These are phyloP conservation scores for Myochromella boudieri DNA, from an alignment of 768 basidiomycete species.

Conservation along the genomic window DNA sequence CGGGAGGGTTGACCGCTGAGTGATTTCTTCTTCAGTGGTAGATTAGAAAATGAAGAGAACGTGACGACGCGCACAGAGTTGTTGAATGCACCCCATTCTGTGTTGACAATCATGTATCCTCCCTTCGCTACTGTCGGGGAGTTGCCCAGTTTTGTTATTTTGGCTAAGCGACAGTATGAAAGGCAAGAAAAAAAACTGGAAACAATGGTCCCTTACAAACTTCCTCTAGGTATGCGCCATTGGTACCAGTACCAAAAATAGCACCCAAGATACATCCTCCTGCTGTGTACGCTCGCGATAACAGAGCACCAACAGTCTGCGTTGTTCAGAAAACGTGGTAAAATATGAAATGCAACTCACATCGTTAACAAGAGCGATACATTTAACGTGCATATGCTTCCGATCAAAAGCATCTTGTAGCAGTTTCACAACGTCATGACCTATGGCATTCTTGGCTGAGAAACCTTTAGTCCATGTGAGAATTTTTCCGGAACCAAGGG, in stretches of 20 bases:
- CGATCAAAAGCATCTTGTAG: conserved; percentile 91
- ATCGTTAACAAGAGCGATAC: conserved; percentile 92
- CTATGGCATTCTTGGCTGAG: conserved; percentile 85
- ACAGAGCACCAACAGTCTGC: conserved; percentile 92
- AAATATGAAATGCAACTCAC: conserved; percentile 40
- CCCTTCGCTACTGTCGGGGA: conserved; percentile 56
- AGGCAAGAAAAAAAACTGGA: not conserved
- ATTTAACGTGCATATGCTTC: conserved; percentile 90
- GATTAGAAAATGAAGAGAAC: not conserved
- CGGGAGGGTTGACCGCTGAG: conserved; percentile 77
- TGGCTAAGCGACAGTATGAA: conserved; percentile 35
- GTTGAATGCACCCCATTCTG: conserved; percentile 98
- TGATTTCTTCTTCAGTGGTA: conserved; percentile 3
- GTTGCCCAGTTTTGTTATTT: conserved; percentile 81
- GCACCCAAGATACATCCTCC: conserved; percentile 88
- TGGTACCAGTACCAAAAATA: conserved; percentile 98
- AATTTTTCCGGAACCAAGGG: conserved; percentile 85
- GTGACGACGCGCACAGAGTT: conserved; percentile 64
- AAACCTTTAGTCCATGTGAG: conserved; percentile 98
- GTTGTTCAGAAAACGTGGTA: conserved; percentile 2
- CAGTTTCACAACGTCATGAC: conserved; percentile 85
- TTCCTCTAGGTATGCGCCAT: conserved; percentile 95
- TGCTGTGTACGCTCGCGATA: conserved; percentile 91
- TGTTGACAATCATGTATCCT: conserved; percentile 92
- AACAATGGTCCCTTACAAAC: conserved; percentile 40